Conservation (phyloP, 345 rosid species). For the Salix dunnii region DNA sequence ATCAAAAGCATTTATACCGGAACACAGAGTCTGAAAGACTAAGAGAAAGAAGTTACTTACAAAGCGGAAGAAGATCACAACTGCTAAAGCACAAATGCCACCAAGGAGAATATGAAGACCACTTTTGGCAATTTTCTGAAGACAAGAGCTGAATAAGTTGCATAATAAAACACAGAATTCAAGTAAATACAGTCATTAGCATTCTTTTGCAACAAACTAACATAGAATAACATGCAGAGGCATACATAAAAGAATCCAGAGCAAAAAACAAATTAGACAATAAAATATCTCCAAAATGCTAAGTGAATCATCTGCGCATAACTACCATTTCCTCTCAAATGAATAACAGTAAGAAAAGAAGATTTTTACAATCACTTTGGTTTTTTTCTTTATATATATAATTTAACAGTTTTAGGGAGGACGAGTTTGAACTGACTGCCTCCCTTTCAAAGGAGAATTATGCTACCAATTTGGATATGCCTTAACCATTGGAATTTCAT, state of each 20-base stretch:
- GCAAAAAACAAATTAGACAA: background rate
- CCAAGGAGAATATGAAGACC: slow-evolving; percentile 93
- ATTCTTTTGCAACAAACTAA: background rate
- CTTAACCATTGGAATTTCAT: background rate
- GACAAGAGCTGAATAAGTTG: slow-evolving; percentile 6
- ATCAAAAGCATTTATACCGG: slow-evolving; percentile 1
- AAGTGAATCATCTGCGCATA: background rate
- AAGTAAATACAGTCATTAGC: background rate
- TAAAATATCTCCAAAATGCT: background rate
- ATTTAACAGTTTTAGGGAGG: background rate
- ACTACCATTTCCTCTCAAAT: background rate
- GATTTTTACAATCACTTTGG: background rate
- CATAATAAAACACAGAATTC: slow-evolving; percentile 3
- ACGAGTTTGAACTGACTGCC: background rate
- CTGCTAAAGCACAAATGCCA: slow-evolving; percentile 81
- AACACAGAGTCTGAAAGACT: slow-evolving; percentile 10
- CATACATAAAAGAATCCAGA: background rate
- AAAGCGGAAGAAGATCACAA: slow-evolving; percentile 90
- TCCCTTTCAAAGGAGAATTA: background rate
- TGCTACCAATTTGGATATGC: background rate
- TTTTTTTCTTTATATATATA: background rate
- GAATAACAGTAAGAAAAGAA: background rate
- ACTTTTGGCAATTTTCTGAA: slow-evolving; percentile 85
- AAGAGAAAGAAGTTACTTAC: slow-evolving; percentile 43
- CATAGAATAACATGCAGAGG: background rate